Conservation (phyloP, 2,329 filamentous ascomycete species). For the Clarireedia homoeocarpa region DNA sequence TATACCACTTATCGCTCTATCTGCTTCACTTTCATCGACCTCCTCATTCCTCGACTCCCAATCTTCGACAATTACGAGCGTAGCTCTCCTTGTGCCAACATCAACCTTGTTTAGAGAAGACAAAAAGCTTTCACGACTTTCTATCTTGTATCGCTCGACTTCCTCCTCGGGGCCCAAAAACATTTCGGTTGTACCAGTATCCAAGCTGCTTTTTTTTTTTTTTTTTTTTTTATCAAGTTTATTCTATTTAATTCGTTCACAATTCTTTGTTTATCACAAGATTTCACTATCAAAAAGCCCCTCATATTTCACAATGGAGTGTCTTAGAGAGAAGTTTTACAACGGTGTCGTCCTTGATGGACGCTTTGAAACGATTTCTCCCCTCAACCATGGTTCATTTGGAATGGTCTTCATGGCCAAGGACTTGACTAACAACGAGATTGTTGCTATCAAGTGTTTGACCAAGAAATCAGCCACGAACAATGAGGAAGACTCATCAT, state of each 20-base stretch:
- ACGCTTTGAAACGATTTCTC: conserved; percentile 84
- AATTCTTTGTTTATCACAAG: conserved; percentile 7
- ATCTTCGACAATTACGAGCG: conserved; percentile 20
- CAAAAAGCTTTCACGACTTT: conserved; percentile 28
- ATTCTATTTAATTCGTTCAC: conserved; percentile 18
- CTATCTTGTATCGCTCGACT: conserved; percentile 21
- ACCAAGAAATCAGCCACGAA: conserved; percentile 65
- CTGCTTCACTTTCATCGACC: conserved; percentile 14
- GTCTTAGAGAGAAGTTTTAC: conserved; percentile 75
- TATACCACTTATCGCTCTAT: conserved; percentile 11
- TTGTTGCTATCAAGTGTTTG: conserved; percentile 93
- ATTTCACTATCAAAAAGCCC: not conserved
- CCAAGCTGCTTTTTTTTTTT: conserved; percentile 14
- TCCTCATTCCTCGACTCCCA: conserved; percentile 14
- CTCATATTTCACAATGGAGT: conserved; percentile 56
- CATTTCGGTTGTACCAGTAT: conserved; percentile 29
- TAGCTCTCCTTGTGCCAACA: conserved; percentile 27
- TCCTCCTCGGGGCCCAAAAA: conserved; percentile 24
- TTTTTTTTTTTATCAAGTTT: conserved; percentile 13
- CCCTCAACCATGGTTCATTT: conserved; percentile 97
- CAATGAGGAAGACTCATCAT: conserved; percentile 43
- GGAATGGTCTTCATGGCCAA: conserved; percentile 95
- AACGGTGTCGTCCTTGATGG: conserved; percentile 75
- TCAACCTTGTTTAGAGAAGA: conserved; percentile 30
- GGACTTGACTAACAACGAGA: conserved; percentile 67